Conservation (phyloP, 495 filamentous ascomycete genomes). For the Xylaria grammica region DNA sequence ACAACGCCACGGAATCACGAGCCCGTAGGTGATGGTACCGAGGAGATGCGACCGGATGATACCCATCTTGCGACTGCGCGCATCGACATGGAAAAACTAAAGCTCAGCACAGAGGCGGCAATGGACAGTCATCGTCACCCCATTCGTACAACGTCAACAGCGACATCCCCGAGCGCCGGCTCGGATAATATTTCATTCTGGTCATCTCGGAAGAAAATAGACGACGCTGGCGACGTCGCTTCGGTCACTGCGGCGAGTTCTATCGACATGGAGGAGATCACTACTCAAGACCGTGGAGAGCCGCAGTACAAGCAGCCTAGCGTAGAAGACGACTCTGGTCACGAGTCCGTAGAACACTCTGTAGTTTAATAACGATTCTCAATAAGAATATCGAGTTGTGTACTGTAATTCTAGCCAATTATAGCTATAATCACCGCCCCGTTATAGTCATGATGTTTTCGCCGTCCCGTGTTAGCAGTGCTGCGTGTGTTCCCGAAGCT, state of each 20-base stretch:
- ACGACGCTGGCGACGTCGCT: constrained; percentile 25
- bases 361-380: neutral
- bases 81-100: constrained; percentile 27
- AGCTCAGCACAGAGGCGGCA: neutral
- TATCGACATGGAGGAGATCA: constrained; percentile 10
- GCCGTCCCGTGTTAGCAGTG: too few relatives aligned
- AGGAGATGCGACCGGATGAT: neutral
- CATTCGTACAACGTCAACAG: neutral
- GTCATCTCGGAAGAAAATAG: constrained; percentile 31
- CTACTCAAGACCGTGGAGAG: neutral
- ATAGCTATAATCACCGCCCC: too few relatives aligned
- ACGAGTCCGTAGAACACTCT: neutral
- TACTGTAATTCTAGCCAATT: too few relatives aligned
- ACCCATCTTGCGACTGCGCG: too few relatives aligned
- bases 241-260: constrained; percentile 37
- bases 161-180: constrained; percentile 30
- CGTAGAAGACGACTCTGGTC: constrained; percentile 28
- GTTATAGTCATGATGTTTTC: too few relatives aligned
- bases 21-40: neutral
- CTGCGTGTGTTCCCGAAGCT: too few relatives aligned
- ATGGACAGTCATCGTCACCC: neutral
- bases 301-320: constrained; percentile 29
- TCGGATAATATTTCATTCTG: constrained; percentile 38
- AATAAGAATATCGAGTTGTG: too few relatives aligned
- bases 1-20: constrained; percentile 6